phyloP scores from a whole-genome alignment of 148 eudicot genomes.

The Vaccinium macrocarpon region DNA sequence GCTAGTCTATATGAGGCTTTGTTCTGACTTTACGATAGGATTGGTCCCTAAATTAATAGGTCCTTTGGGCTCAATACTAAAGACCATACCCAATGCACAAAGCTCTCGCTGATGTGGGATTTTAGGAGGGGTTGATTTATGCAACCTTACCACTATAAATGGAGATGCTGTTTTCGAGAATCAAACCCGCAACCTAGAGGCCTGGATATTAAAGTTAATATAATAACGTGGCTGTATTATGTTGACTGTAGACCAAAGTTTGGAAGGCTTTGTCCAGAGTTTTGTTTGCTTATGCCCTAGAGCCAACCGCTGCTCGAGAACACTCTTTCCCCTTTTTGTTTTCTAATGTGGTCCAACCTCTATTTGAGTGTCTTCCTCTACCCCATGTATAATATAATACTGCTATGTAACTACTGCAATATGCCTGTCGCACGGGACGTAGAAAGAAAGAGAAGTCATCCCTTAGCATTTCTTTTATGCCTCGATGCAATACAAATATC shows the following conservation, averaged over 20 bases:
- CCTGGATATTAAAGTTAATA: neutral
- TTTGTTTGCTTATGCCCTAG: slow-evolving; percentile 21
- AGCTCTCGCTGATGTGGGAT: neutral
- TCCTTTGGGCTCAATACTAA: neutral
- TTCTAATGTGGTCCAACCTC: slow-evolving; percentile 20
- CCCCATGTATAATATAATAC: neutral
- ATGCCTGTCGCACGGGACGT: neutral
- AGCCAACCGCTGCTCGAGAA: slow-evolving; percentile 28
- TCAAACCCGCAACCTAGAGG: neutral
- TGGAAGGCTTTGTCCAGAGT: slow-evolving; percentile 6
- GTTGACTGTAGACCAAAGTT: slow-evolving; percentile 16
- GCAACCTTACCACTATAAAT: neutral
- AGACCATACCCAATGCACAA: neutral
- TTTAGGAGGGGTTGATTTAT: neutral
- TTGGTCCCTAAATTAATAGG: neutral
- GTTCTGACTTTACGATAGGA: neutral
- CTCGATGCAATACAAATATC: slow-evolving; percentile 2
- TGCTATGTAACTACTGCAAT: neutral
- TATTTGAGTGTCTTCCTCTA: slow-evolving; percentile 9
- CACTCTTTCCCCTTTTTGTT: neutral
- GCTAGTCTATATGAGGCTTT: neutral
- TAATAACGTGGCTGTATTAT: slow-evolving; percentile 14
- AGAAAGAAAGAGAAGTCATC: slow-evolving; percentile 5
- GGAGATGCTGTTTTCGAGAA: neutral
- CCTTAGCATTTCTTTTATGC: neutral